These are phyloP conservation scores for Trichomonas tenax DNA, from an alignment of 208 protist species.

Conservation along the genomic window DNA sequence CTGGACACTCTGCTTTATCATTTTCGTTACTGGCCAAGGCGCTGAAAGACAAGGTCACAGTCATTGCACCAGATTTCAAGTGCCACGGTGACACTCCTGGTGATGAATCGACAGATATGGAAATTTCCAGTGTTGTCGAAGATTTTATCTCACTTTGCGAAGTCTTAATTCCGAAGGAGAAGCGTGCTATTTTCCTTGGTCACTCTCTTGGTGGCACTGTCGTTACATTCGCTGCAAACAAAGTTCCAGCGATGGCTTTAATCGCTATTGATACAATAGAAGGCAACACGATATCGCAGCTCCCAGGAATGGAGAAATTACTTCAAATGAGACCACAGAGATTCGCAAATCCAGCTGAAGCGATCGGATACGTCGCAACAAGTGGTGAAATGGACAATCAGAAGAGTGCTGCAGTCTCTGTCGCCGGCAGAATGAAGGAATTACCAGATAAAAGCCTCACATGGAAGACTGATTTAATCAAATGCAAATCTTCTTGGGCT, in stretches of 20 bases:
- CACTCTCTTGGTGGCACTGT: neutral
- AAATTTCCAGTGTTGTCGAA: neutral
- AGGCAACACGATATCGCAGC: neutral
- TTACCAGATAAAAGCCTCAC: neutral
- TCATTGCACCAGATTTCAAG: neutral
- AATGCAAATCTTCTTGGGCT: neutral
- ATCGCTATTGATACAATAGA: neutral
- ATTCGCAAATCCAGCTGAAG: neutral
- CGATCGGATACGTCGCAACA: neutral
- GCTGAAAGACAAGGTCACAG: neutral
- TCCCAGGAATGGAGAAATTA: neutral
- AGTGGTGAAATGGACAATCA: neutral
- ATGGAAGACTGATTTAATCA: neutral
- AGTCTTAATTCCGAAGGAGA: neutral
- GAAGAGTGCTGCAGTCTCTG: neutral
- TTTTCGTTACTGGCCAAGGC: neutral
- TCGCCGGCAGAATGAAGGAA: neutral
- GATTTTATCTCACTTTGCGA: neutral
- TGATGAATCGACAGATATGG: neutral
- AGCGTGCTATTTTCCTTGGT: neutral
- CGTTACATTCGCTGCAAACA: neutral
- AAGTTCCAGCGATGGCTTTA: neutral
- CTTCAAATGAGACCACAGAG: neutral
- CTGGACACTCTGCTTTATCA: neutral
- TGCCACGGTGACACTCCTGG: neutral